phyloP scores from a whole-genome alignment of 2,329 filamentous ascomycete genomes.

The Trichoderma sp. region DNA sequence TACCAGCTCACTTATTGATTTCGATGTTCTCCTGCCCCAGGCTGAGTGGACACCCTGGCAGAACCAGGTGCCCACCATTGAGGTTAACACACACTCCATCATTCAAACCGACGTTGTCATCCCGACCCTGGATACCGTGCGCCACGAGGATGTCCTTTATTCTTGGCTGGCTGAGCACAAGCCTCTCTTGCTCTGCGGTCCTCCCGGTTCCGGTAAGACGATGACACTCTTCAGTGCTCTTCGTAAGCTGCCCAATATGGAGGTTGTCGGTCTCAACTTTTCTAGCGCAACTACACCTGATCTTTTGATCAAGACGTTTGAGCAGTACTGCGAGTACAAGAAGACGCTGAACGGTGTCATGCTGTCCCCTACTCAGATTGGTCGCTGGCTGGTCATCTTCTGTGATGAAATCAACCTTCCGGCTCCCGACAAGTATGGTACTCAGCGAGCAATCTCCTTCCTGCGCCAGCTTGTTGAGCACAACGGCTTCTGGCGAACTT shows the following conservation, averaged over 20 bases:
- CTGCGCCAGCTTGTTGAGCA: conserved; percentile 96
- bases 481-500: conserved; percentile 98
- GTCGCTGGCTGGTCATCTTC: conserved; percentile 96
- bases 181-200: conserved; percentile 91
- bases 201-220: conserved; percentile 97
- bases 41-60: conserved; percentile 93
- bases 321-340: conserved; percentile 99
- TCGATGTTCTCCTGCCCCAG: conserved; percentile 81
- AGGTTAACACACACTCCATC: conserved; percentile 97
- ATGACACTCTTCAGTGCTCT: conserved; percentile 99
- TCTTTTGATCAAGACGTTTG: conserved; percentile 96
- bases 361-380: conserved; percentile 93
- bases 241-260: conserved; percentile 96
- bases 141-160: conserved; percentile 98
- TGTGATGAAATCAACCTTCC: conserved; percentile 99
- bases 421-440: conserved; percentile 95
- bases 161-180: conserved; percentile 99
- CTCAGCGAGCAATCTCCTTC: conserved; percentile 96
- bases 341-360: conserved; percentile 97
- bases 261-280: conserved; percentile 98
- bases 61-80: conserved; percentile 86
- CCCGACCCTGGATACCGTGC: conserved; percentile 92
- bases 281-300: conserved; percentile 98
- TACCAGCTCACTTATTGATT: conserved; percentile 87
- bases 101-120: conserved; percentile 98